Percentiles rank a stretch among this genome's conserved stretches.
Evolutionary conservation across 2,329 filamentous ascomycete species (phyloP).

Genomic region (Boeremia lycopersici): DNA sequence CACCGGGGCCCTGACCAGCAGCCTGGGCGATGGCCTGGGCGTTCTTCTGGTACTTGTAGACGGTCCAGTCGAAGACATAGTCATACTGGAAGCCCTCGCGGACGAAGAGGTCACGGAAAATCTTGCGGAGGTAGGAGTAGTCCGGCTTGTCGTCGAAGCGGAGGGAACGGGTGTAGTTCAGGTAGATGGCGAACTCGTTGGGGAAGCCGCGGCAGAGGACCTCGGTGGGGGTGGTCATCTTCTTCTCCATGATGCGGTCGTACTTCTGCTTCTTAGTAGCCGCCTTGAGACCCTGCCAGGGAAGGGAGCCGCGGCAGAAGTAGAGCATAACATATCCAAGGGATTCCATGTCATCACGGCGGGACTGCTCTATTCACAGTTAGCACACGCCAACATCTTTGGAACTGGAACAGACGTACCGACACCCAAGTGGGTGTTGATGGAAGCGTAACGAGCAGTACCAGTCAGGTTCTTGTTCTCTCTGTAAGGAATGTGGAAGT

Average conservation of each 20-base stretch:
- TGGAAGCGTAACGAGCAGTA: conserved; percentile 96
- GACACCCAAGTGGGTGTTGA: conserved; percentile 98
- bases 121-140: conserved; percentile 99
- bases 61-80: conserved; percentile 99
- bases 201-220: conserved; percentile 98
- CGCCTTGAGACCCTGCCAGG: conserved; percentile 98
- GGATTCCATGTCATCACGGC: conserved; percentile 99
- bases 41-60: conserved; percentile 99
- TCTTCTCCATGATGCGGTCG: conserved; percentile 99
- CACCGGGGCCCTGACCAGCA: conserved; percentile 66
- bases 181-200: conserved; percentile 99
- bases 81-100: conserved; percentile 99
- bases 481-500: conserved; percentile 99
- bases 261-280: conserved; percentile 99
- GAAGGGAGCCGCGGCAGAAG: conserved; percentile 98
- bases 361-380: conserved; percentile 78
- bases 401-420: conserved; percentile 57
- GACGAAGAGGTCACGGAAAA: conserved; percentile 99
- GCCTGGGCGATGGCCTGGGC: conserved; percentile 91
- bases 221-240: conserved; percentile 99
- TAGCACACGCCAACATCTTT: conserved; percentile 13
- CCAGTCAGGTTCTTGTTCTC: conserved; percentile 99
- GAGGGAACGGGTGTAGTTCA: conserved; percentile 98
- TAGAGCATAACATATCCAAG: conserved; percentile 99
- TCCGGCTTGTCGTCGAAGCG: conserved; percentile 99